These are phyloP conservation scores for Termitomyces bulborhizus DNA, from an alignment of 768 basidiomycete species.

Conservation along the genomic window DNA sequence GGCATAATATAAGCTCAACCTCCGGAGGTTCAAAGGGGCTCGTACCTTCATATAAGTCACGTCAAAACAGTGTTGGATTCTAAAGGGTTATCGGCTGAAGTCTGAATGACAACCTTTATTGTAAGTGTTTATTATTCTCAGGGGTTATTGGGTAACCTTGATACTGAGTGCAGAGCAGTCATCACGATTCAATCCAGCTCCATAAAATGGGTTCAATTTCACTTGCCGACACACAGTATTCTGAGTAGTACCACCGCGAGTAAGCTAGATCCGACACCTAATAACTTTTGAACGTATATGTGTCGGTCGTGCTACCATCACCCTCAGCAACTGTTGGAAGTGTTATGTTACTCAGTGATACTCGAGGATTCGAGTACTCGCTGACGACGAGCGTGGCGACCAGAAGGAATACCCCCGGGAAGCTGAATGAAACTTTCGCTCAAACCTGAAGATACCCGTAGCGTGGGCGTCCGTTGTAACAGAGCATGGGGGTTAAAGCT, in stretches of 20 bases:
- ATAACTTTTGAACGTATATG: background rate
- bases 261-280: background rate
- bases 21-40: background rate
- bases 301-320: background rate
- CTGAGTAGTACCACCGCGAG: too few relatives aligned
- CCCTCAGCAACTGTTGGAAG: background rate
- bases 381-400: slow-evolving; percentile 40
- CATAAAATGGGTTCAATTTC: too few relatives aligned
- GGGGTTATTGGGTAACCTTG: too few relatives aligned
- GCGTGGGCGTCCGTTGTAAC: slow-evolving; percentile 6
- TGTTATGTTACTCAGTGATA: slow-evolving; percentile 9
- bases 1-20: background rate
- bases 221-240: too few relatives aligned
- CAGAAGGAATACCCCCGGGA: slow-evolving; percentile 42
- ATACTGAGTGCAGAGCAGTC: too few relatives aligned
- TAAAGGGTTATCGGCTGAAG: too few relatives aligned
- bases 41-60: background rate
- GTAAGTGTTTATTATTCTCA: too few relatives aligned
- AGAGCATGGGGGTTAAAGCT: slow-evolving; percentile 2
- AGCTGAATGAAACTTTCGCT: slow-evolving; percentile 19
- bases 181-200: too few relatives aligned
- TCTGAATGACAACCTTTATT: too few relatives aligned
- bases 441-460: slow-evolving; percentile 5
- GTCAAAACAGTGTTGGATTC: too few relatives aligned
- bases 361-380: slow-evolving; percentile 14